These are phyloP conservation scores for Chimonanthus salicifolius DNA, from an alignment of 164 flowering plant genomes.

Conservation along the genomic window DNA sequence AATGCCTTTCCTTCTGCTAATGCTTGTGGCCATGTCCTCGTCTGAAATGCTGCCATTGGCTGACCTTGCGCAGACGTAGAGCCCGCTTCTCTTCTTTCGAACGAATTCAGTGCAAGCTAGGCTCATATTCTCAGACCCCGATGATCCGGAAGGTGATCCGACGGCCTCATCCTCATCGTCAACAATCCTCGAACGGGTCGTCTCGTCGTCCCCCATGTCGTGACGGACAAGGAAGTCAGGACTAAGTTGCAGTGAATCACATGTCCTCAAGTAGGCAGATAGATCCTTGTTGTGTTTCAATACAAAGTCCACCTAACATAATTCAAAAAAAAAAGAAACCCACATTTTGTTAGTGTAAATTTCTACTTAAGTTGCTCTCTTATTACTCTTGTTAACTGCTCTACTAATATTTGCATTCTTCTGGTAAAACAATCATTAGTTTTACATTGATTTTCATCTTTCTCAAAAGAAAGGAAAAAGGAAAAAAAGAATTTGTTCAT, in stretches of 20 bases:
- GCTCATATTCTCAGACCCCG: constrained; percentile 58
- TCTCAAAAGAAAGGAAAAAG: no score
- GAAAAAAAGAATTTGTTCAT: no score
- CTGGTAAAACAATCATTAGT: no score
- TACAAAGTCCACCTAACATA: constrained; percentile 71
- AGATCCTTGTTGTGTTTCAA: constrained; percentile 64
- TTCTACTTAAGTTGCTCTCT: no score
- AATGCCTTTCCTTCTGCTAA: constrained; percentile 84
- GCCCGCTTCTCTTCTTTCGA: constrained; percentile 67
- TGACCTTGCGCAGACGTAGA: constrained; percentile 55
- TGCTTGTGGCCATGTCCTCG: constrained; percentile 73
- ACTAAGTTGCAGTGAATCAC: constrained; percentile 66
- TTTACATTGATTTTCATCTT: no score
- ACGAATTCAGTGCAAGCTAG: constrained; percentile 42
- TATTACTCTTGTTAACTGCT: no score
- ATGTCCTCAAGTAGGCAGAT: constrained; percentile 55
- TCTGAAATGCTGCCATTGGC: constrained; percentile 35
- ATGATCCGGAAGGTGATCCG: constrained; percentile 58
- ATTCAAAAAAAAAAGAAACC: not conserved
- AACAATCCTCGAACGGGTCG: constrained; percentile 45
- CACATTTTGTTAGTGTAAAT: no score
- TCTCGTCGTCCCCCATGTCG: constrained; percentile 56
- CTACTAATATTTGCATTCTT: no score
- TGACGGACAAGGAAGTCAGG: constrained; percentile 64
- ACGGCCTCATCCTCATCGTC: constrained; percentile 30